A percentile compares a stretch with the other conserved stretches of the same genome.
These are phyloP conservation scores for Trifolium dubium DNA, from an alignment of 306 rosid genomes.

Conservation along the genomic window DNA sequence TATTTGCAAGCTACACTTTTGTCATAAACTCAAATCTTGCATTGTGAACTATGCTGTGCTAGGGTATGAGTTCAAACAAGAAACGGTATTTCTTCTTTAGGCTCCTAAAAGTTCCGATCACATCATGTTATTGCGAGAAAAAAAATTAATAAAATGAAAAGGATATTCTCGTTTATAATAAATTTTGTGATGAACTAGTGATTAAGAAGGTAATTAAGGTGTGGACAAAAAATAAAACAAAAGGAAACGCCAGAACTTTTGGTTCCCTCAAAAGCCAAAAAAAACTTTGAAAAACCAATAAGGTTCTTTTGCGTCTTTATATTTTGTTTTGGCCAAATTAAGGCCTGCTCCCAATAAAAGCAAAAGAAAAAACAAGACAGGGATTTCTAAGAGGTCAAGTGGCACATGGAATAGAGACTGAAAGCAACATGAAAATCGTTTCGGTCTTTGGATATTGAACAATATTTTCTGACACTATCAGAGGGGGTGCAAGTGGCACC, in stretches of 20 bases:
- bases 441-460: conserved; percentile 39
- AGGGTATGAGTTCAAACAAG: background rate
- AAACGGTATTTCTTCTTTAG: background rate
- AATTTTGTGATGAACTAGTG: background rate
- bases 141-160: background rate
- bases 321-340: conserved; percentile 33
- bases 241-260: conserved; percentile 26
- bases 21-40: too few species aligned
- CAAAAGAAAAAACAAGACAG: conserved; percentile 26
- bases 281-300: background rate
- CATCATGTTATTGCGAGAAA: background rate
- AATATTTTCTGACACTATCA: conserved; percentile 41
- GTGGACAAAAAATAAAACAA: conserved; percentile 17
- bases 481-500: conserved; percentile 40
- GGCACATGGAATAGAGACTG: conserved; percentile 37
- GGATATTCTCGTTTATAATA: background rate
- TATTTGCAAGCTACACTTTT: too few species aligned
- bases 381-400: conserved; percentile 42
- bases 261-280: conserved; percentile 33
- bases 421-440: conserved; percentile 39
- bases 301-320: conserved; percentile 25
- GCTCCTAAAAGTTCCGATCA: conserved; percentile 12
- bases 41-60: too few species aligned
- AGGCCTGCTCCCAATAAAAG: conserved; percentile 40
- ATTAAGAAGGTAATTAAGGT: conserved; percentile 12